Evolutionary conservation across 2,329 filamentous ascomycete genomes (phyloP), one percentile per base, ranked within the genome.

Genomic region (Magnaporthales sp.): DNA sequence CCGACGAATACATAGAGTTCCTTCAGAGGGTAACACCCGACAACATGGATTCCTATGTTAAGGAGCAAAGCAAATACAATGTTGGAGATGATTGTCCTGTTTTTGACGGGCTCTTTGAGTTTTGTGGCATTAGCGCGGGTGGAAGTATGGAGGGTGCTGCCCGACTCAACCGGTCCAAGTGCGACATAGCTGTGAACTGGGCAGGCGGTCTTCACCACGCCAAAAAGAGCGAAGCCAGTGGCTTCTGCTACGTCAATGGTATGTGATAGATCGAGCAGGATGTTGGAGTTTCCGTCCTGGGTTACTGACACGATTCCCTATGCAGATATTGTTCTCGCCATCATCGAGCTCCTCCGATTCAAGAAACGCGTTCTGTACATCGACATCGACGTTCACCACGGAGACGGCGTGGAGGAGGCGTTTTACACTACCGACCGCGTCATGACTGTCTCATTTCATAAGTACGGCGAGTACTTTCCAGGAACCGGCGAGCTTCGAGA

Each of bases 161-260:
- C 38, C 91, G 95, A 69, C 84, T 99, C 24, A 93, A 94, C 74
- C 91, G 93, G 70, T 86, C 91, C 70, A 95, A 97, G 78, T 95
- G 93, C 75, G 92, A 98, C 77, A 97, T 99, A 73, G 95, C 95
- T 24, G 91, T 99, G 77, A 98, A 98, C 78, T 99, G 95, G 95
- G 95, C 93, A 61, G 95, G 95, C 65, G 95, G 95, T 29, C 86
- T 99, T 63, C 95, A 99, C 77, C 95, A 99, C 77, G 95, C 95
- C 60, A 97, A 98, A 79, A 98, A 98, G 80, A 91, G 91, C 70
- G 93, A 97, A 80, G 95, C 95, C 68, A 94, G 90, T 72, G 95
- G 95, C 46, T 99, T 99, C 81, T 99, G 95, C 82, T 99, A 99
- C 77, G 92, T 98, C 72, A 99, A 99, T 76, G 94, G 91, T 86